These are phyloP conservation scores for Monosporozyma unispora DNA, from an alignment of 805 yeast species.

Conservation along the genomic window DNA sequence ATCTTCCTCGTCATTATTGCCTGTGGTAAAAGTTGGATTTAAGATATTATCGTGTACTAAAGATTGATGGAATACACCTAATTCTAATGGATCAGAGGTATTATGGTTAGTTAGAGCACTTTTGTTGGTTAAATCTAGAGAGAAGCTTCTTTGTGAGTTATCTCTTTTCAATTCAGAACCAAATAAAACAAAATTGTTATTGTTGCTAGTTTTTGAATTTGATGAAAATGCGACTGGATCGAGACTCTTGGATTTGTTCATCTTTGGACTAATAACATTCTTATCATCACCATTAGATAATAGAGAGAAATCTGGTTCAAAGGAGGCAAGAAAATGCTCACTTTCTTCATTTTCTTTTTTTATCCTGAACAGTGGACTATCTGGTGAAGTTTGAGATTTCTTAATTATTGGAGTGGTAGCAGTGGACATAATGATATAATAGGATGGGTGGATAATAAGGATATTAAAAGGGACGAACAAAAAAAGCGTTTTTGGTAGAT, in stretches of 20 bases:
- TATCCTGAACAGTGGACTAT: background rate
- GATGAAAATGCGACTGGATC: background rate
- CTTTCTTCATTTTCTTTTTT: background rate
- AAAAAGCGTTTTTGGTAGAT: background rate
- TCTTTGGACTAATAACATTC: background rate
- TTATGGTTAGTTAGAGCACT: background rate
- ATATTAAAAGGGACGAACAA: background rate
- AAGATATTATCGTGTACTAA: background rate
- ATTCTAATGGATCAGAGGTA: background rate
- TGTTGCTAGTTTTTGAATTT: background rate
- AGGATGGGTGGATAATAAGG: background rate
- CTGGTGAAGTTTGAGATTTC: background rate
- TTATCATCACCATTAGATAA: background rate
- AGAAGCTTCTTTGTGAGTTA: background rate
- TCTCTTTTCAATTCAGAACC: background rate
- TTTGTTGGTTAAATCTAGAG: background rate
- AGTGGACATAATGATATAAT: background rate
- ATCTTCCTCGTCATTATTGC: background rate
- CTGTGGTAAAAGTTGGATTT: background rate
- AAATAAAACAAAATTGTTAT: background rate
- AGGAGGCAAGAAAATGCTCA: background rate
- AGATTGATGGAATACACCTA: background rate
- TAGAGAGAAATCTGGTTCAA: background rate
- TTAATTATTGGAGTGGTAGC: background rate
- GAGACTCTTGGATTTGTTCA: background rate